phyloP scores from a whole-genome alignment of 1,284 basidiomycete genomes.

The Leccinum subatratum region DNA sequence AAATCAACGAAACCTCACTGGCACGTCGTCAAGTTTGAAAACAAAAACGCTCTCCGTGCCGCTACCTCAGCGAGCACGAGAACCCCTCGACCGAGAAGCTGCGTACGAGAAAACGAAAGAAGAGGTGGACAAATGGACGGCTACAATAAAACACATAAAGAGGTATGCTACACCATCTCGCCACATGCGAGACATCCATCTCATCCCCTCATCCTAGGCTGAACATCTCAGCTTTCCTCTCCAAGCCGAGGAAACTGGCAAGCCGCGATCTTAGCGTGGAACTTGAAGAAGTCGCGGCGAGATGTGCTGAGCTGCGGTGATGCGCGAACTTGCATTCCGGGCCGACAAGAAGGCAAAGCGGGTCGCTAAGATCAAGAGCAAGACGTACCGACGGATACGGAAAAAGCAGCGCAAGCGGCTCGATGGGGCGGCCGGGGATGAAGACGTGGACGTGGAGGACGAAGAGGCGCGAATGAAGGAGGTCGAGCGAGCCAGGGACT shows the following conservation, averaged over 20 bases:
- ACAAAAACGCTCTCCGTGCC: conserved; percentile 76
- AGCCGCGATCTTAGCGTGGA: conserved; percentile 69
- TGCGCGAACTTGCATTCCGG: conserved; percentile 92
- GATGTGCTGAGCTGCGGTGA: conserved; percentile 79
- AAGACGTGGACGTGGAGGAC: conserved; percentile 37
- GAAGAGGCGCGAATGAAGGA: conserved; percentile 67
- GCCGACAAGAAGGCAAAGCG: conserved; percentile 90
- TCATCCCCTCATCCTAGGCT: conserved; percentile 45
- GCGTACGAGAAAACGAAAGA: conserved; percentile 91
- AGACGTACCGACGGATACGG: conserved; percentile 83
- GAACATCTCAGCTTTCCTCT: conserved; percentile 91
- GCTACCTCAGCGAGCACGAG: conserved; percentile 80
- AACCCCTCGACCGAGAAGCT: conserved; percentile 86
- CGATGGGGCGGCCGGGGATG: conserved; percentile 45
- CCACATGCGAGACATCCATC: background rate
- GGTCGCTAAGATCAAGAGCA: conserved; percentile 93
- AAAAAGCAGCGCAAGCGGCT: conserved; percentile 71
- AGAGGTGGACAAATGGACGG: conserved; percentile 92
- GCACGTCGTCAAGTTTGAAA: conserved; percentile 33
- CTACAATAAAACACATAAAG: conserved; percentile 85
- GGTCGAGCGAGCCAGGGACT: conserved; percentile 68
- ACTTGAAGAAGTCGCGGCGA: conserved; percentile 76
- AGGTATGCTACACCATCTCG: conserved; percentile 40
- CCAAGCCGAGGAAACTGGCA: conserved; percentile 58
- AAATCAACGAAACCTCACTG: conserved; percentile 64